A percentile compares a stretch with the other conserved stretches of the same genome.
These are phyloP conservation scores for Fusarium vanettenii DNA, from an alignment of 2,329 filamentous ascomycete species.

Conservation along the genomic window DNA sequence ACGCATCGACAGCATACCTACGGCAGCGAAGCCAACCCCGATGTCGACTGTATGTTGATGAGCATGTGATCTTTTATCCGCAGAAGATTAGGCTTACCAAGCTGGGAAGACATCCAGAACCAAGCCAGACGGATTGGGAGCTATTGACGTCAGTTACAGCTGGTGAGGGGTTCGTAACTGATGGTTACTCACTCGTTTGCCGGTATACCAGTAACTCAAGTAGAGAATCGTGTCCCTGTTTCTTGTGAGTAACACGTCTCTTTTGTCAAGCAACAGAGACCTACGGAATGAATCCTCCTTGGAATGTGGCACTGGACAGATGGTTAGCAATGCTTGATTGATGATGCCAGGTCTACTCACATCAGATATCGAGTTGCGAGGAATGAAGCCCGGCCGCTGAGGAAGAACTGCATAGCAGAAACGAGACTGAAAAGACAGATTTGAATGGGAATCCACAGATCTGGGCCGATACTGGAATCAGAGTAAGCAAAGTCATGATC, in stretches of 20 bases:
- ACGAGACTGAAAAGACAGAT: constrained; percentile 51
- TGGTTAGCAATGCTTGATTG: neutral
- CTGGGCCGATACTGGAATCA: constrained; percentile 52
- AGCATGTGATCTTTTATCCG: neutral
- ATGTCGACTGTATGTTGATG: constrained; percentile 5
- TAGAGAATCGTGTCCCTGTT: constrained; percentile 18
- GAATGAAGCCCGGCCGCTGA: constrained; percentile 48
- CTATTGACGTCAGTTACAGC: constrained; percentile 47
- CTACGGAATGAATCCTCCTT: constrained; percentile 67
- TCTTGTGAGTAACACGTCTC: neutral
- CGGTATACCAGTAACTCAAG: constrained; percentile 76
- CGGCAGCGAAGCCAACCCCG: constrained; percentile 37
- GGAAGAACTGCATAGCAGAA: constrained; percentile 49
- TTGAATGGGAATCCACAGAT: constrained; percentile 62
- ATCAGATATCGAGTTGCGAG: constrained; percentile 48
- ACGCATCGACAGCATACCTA: constrained; percentile 65
- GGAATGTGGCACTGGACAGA: constrained; percentile 48
- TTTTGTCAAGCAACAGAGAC: neutral
- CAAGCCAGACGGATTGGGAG: constrained; percentile 72
- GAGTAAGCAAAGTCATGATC: neutral
- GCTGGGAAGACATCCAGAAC: constrained; percentile 66
- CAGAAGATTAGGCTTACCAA: neutral
- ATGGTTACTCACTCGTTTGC: constrained; percentile 53
- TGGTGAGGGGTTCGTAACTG: neutral
- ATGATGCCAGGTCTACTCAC: neutral